phyloP scores from a whole-genome alignment of 225 moss, liverwort and hornwort species.

The Marchantia polymorpha region DNA sequence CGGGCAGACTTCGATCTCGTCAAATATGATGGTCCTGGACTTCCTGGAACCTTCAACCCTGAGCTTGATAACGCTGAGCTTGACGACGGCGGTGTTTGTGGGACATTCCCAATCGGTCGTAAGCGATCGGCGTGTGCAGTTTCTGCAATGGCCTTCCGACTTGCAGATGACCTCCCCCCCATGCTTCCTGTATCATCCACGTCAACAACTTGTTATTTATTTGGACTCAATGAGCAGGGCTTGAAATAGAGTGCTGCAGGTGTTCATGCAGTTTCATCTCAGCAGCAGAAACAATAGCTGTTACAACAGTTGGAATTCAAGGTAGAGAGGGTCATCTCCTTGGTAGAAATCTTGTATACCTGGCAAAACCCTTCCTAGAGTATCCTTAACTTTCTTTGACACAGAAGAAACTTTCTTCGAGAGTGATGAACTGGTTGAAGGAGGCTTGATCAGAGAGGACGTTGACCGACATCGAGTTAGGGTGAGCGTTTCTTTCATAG shows the following conservation, averaged over 20 bases:
- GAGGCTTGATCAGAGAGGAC: conserved; percentile 54
- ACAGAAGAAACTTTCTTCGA: conserved; percentile 86
- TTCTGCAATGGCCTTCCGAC: conserved; percentile 14
- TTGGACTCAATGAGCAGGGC: not conserved
- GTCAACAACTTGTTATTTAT: not conserved
- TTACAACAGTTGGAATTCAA: no score
- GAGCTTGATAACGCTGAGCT: not conserved
- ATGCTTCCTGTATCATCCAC: conserved; percentile 25
- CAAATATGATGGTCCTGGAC: conserved; percentile 14
- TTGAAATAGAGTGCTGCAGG: no score
- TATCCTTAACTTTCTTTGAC: conserved; percentile 84
- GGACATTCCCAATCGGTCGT: conserved; percentile 2
- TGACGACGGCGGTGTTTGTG: conserved; percentile 7
- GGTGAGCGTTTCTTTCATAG: not conserved
- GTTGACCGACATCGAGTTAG: conserved; percentile 62
- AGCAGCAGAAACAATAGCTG: not conserved
- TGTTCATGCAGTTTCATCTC: no score
- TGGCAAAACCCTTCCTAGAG: conserved; percentile 81
- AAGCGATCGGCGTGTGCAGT: conserved; percentile 19
- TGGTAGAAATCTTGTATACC: conserved; percentile 38
- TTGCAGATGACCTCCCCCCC: conserved; percentile 27
- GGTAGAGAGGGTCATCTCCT: not conserved
- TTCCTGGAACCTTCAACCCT: conserved; percentile 18
- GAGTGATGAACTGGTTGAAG: conserved; percentile 54
- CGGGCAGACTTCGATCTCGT: conserved; percentile 33